Percentiles rank a stretch among this genome's conserved stretches.
Evolutionary conservation across 805 yeast species (phyloP).

Genomic region (Ogataea paradorogensis): DNA sequence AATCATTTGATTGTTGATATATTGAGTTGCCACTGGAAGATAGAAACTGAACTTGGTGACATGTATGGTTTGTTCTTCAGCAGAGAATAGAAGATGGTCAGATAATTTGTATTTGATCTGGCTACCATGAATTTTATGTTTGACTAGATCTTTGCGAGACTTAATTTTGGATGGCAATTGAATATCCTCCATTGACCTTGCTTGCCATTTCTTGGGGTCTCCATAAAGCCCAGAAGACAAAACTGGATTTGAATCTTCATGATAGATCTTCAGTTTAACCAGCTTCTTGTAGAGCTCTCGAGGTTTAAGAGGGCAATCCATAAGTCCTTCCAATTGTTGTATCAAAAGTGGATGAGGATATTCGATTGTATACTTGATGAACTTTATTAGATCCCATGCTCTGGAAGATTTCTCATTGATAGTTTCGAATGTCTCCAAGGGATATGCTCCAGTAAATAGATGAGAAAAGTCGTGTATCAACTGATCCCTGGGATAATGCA

Average conservation of each 20-base stretch:
- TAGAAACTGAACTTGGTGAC: slow-evolving; percentile 22
- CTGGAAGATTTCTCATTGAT: slow-evolving; percentile 13
- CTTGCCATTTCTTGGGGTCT: neutral
- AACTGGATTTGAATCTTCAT: slow-evolving; percentile 22
- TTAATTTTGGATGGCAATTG: neutral
- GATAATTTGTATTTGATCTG: slow-evolving; percentile 18
- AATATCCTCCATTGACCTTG: slow-evolving; percentile 3
- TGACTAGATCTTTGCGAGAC: slow-evolving; percentile 1
- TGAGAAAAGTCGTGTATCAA: slow-evolving; percentile 16
- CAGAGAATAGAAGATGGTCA: slow-evolving; percentile 23
- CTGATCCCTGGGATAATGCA: slow-evolving; percentile 11
- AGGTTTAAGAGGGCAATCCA: slow-evolving; percentile 16
- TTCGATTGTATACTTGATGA: slow-evolving; percentile 30
- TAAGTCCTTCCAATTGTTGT: slow-evolving; percentile 12
- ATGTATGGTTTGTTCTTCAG: slow-evolving; percentile 16
- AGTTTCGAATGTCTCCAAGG: slow-evolving; percentile 15
- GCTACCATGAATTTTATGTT: slow-evolving; percentile 4
- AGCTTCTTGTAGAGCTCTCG: slow-evolving; percentile 17
- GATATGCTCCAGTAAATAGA: slow-evolving; percentile 16
- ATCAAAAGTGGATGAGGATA: slow-evolving; percentile 32
- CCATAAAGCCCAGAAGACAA: slow-evolving; percentile 28
- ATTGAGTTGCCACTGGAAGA: slow-evolving; percentile 26
- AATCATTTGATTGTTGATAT: slow-evolving; percentile 12
- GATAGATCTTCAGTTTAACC: slow-evolving; percentile 17
- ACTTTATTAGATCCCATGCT: slow-evolving; percentile 23